A percentile compares a stretch with the other conserved stretches of the same genome.
Conservation (phyloP, 2,329 filamentous ascomycete genomes). For the Aspergillus ibericus region DNA sequence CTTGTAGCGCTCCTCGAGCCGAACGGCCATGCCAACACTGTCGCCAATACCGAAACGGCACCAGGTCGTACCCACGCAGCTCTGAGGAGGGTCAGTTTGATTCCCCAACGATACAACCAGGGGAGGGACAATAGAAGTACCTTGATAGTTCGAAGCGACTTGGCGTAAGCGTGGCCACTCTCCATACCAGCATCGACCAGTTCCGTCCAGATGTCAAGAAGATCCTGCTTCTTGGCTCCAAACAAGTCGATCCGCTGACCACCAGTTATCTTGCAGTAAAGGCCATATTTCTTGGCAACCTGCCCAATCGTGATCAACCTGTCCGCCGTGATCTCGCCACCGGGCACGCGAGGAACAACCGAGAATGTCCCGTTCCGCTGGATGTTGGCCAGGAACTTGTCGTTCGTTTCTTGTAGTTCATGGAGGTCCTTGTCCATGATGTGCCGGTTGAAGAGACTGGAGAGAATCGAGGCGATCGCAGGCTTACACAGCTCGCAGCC, state of each 20-base stretch:
- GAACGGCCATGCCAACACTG: slow-evolving; percentile 85
- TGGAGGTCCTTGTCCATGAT: slow-evolving; percentile 70
- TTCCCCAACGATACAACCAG: background rate
- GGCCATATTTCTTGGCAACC: slow-evolving; percentile 77
- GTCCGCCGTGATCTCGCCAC: slow-evolving; percentile 83
- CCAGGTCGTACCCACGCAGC: slow-evolving; percentile 88
- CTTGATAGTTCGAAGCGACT: slow-evolving; percentile 84
- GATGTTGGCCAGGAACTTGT: slow-evolving; percentile 83
- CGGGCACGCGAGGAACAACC: slow-evolving; percentile 78
- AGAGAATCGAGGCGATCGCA: slow-evolving; percentile 74
- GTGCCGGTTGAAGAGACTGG: slow-evolving; percentile 80
- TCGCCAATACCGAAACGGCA: slow-evolving; percentile 87
- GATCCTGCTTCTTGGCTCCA: slow-evolving; percentile 82
- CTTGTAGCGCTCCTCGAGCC: slow-evolving; percentile 88
- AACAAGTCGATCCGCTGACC: slow-evolving; percentile 93
- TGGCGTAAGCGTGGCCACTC: slow-evolving; percentile 86
- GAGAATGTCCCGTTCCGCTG: slow-evolving; percentile 90
- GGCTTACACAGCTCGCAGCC: slow-evolving; percentile 90
- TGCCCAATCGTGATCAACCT: slow-evolving; percentile 80
- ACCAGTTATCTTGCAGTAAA: slow-evolving; percentile 92
- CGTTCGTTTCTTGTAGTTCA: slow-evolving; percentile 87
- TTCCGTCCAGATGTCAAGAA: slow-evolving; percentile 77
- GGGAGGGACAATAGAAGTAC: slow-evolving; percentile 12
- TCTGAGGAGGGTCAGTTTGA: slow-evolving; percentile 44
- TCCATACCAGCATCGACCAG: slow-evolving; percentile 85